These are phyloP conservation scores for Blastomyces parvus DNA, from an alignment of 2,329 filamentous ascomycete genomes.

Conservation along the genomic window DNA sequence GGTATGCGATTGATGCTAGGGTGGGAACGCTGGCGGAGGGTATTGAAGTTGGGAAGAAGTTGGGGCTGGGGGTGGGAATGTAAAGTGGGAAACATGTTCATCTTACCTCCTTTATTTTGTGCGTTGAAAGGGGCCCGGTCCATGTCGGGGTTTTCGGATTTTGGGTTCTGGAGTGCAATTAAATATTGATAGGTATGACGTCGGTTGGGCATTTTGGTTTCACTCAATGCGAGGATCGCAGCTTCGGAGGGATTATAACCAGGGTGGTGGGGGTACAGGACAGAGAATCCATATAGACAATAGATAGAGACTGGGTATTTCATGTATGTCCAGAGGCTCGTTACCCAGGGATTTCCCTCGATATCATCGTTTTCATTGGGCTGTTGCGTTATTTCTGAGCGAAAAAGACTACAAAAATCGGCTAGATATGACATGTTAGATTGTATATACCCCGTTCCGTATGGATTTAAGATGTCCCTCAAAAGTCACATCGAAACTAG, in stretches of 20 bases:
- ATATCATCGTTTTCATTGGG: not conserved
- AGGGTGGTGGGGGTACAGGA: too few relatives aligned
- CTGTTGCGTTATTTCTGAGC: not conserved
- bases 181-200: not conserved
- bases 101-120: not conserved
- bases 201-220: not conserved
- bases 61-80: not conserved
- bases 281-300: not conserved
- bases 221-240: not conserved
- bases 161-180: not conserved
- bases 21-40: conserved; percentile 71
- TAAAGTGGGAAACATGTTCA: not conserved
- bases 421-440: not conserved
- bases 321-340: not conserved
- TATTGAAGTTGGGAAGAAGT: conserved; percentile 58
- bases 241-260: not conserved
- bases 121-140: not conserved
- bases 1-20: conserved; percentile 69
- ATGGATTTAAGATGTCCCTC: not conserved
- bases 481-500: not conserved
- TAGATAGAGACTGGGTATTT: not conserved
- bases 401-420: not conserved
- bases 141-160: not conserved
- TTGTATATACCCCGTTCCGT: not conserved
- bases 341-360: not conserved